Evolutionary conservation across 2,329 filamentous ascomycete genomes (phyloP), one percentile per base, ranked within the genome.

Genomic region (Emmonsiellopsis sp.): DNA sequence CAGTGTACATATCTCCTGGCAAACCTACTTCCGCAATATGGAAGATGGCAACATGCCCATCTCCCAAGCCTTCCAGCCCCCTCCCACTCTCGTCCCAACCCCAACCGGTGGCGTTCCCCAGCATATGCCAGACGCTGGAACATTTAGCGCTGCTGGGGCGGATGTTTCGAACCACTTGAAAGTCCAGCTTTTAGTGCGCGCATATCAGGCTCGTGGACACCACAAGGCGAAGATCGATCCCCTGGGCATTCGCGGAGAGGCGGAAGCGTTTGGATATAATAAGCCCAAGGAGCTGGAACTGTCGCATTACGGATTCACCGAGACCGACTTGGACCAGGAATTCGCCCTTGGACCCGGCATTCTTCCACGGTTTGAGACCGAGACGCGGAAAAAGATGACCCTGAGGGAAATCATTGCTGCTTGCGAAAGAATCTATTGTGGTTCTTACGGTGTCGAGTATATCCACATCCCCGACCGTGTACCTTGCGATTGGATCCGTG

Each of bases 21-120:
- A 95, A 77, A 85, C 94, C 69, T 98, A 98, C 81, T 98, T 98
- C 82, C 89, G 85, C 77, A 98, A 98, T 77, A 96, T 98, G 87
- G 93, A 98, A 79, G 87, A 84, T 61, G 93, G 93, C 71, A 88
- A 93, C 67, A 97, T 98, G 89, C 92, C 92, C 69, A 89, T 95
- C 69, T 93, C 92, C 59, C 88, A 95, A 75, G 93, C 93, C 63
- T 98, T 98, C 79, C 90, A 90, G 61, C 91, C 93, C 61, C 93
- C 93, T 46, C 93, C 93, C 13, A 95, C 87, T 62, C 83, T 98
- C 62, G 85, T 97, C 50, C 89, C 91, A 53, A 82, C 83, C 61
- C 86, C 89, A 51, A 84, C 85, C 44, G 89, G 88, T 58, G 87
- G 87, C 62, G 83, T 93, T 45, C 85, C 87, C 54, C 80, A 81